Base-by-base conservation (phyloP, 495 filamentous ascomycete genomes). In the Parmelia sp. region DNA sequence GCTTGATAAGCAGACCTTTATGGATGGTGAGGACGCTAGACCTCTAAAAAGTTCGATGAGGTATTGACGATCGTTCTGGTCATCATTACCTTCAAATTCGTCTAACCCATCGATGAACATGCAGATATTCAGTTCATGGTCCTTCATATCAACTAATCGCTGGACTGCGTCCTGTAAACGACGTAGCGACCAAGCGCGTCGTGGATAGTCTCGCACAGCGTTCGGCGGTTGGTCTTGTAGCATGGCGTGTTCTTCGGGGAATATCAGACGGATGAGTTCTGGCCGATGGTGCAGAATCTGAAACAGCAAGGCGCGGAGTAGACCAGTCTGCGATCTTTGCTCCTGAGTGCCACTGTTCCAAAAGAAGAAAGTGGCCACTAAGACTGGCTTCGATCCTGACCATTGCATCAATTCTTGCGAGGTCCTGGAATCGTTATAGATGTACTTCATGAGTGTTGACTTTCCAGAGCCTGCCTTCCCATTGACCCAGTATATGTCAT, bases 61-160 rank as follows among this genome's bases (percentile, higher is more conserved):
- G 21, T 73, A 65, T 12, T 21, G 23, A 61, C 72, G 65, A 35
- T 74, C 60, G 15, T 58, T 39, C 31, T 58, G 36, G 31, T 58
- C 56, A 31, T 58, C 56, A 33, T 58, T 58, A 11, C 47, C 62
- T 1, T 60, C 65, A 45, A 57, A 80, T 57, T 83, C 80, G 53
- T 81, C 80, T 1, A 82, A 68, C 1, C 80, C 79, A 65, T 83
- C 80, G 23, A 83, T 75, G 53, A 81, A 76, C 57, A 83, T 74
- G 62, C 76, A 80, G 14, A 80, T 58, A 31, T 67, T 51, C 35
- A 55, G 4, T 58, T 39, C 27, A n/a, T 33, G 31, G n/a, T 58
- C 27, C 3, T 35, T 27, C 40, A 56, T 19, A n/a, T 53, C 57
- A 7, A 42, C 33, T 23, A 72, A 59, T 15, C 53, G 63, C 35